Evolutionary conservation across 2,329 filamentous ascomycete species (phyloP), one percentile per base, ranked within the genome.

Genomic region (Passalora sequoiae): DNA sequence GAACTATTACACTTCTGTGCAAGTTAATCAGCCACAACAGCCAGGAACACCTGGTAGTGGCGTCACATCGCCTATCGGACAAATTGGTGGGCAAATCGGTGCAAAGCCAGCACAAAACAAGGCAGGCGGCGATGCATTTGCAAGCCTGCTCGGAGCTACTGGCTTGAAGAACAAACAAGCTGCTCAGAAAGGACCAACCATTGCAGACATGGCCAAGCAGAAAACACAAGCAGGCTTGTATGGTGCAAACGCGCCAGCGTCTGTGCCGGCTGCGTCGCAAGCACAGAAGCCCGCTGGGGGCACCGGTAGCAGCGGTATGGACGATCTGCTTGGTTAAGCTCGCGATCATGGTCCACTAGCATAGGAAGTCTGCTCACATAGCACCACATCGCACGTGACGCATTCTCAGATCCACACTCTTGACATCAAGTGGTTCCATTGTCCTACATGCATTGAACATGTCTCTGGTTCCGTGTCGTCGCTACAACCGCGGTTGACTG

Each of bases 151-250:
- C 80, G 83, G 69, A 22, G 67, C 70, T 6, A 76, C 83, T 46
- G 81, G 79, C 53, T 42, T 60, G 29, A 65, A 64, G 54, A 64
- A 61, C 83, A 68, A 76, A 1, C 74, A 68, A 76, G 81, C 76
- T 9, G 73, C 71, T 7, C 71, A 75, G 41, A 75, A 81, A 46
- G 84, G 84, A 0, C 83, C 88, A 39, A 89, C 89, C 43, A 77
- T 98, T 69, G 89, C 89, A 21, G 89, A 94, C 65, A 80, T 98
- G 66, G 91, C 89, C n/a, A 96, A 96, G 73, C 89, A 96, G 69
- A 96, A 97, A 76, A 92, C 89, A 46, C 89, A 83, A 57, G 89
- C 89, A 12, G 89, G 89, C 6, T 87, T 98, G 51, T 98, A 94
- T 89, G 92, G 91, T 13, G 78, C 86, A 0, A 75, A 84, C 12